These are phyloP conservation scores for Lathyrus aphaca DNA, from an alignment of 306 rosid genomes.

Conservation along the genomic window DNA sequence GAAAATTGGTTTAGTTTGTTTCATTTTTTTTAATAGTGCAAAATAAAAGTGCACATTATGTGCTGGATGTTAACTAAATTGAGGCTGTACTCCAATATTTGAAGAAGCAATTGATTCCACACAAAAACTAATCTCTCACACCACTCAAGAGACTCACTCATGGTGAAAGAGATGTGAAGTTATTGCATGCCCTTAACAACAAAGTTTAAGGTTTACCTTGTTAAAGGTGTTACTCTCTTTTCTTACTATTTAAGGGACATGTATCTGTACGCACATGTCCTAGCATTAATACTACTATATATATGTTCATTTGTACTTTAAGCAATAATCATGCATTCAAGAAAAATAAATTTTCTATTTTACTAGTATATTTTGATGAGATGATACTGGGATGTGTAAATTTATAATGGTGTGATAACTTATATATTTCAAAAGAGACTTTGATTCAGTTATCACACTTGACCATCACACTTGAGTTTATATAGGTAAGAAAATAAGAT, in stretches of 20 bases:
- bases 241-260: slow-evolving; percentile 49
- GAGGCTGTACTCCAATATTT: slow-evolving; percentile 40
- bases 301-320: slow-evolving; percentile 23
- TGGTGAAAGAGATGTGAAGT: slow-evolving; percentile 37
- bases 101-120: slow-evolving; percentile 41
- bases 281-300: slow-evolving; percentile 4
- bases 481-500: background rate
- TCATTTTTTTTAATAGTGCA: no score
- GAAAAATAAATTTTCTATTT: background rate
- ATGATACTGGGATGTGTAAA: background rate
- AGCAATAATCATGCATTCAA: slow-evolving; percentile 31
- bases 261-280: slow-evolving; percentile 24
- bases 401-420: background rate
- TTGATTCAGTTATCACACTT: background rate
- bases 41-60: no score
- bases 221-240: slow-evolving; percentile 37
- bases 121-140: slow-evolving; percentile 29
- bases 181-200: slow-evolving; percentile 36
- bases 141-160: slow-evolving; percentile 35
- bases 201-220: slow-evolving; percentile 35
- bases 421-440: slow-evolving; percentile 4
- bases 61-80: slow-evolving; percentile 24
- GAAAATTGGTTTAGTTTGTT: no score
- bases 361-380: background rate
- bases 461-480: background rate